A percentile compares a stretch with the other conserved stretches of the same genome.
These are phyloP conservation scores for Venturia carpophila DNA, from an alignment of 2,329 filamentous ascomycete genomes.

Conservation along the genomic window DNA sequence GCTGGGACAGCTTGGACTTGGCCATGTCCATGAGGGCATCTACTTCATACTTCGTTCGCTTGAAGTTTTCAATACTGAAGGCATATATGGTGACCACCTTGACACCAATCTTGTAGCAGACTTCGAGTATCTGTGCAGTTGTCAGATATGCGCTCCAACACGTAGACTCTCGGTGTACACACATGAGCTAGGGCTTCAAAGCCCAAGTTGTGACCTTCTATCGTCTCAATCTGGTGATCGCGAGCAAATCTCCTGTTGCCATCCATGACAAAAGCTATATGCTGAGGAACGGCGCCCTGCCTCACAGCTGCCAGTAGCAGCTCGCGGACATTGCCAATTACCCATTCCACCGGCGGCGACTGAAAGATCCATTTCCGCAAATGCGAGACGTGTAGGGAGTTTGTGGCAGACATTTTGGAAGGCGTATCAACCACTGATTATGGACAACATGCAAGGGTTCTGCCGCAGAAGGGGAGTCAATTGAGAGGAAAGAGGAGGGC, in stretches of 20 bases:
- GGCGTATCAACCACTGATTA: neutral
- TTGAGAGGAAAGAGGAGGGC: neutral
- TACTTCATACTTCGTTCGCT: slow-evolving; percentile 91
- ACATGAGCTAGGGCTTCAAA: slow-evolving; percentile 91
- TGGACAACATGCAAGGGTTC: neutral
- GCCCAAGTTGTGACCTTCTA: slow-evolving; percentile 90
- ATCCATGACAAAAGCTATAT: slow-evolving; percentile 99
- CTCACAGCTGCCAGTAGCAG: slow-evolving; percentile 79
- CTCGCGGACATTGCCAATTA: slow-evolving; percentile 68
- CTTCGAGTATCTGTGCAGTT: slow-evolving; percentile 64
- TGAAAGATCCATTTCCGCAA: slow-evolving; percentile 70
- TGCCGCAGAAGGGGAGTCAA: neutral
- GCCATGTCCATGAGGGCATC: slow-evolving; percentile 97
- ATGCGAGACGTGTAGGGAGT: slow-evolving; percentile 51
- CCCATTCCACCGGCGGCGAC: slow-evolving; percentile 88
- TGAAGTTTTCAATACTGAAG: slow-evolving; percentile 99
- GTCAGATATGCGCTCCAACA: neutral
- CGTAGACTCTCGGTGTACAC: slow-evolving; percentile 20
- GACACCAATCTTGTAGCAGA: slow-evolving; percentile 96
- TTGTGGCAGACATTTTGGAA: slow-evolving; percentile 5
- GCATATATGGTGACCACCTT: slow-evolving; percentile 97
- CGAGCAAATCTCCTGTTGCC: slow-evolving; percentile 90
- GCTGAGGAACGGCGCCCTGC: slow-evolving; percentile 85
- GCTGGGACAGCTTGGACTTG: slow-evolving; percentile 85
- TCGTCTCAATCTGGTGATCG: slow-evolving; percentile 85